Evolutionary conservation across 2,329 filamentous ascomycete species (phyloP).

Genomic region (Ophiostoma sp.): DNA sequence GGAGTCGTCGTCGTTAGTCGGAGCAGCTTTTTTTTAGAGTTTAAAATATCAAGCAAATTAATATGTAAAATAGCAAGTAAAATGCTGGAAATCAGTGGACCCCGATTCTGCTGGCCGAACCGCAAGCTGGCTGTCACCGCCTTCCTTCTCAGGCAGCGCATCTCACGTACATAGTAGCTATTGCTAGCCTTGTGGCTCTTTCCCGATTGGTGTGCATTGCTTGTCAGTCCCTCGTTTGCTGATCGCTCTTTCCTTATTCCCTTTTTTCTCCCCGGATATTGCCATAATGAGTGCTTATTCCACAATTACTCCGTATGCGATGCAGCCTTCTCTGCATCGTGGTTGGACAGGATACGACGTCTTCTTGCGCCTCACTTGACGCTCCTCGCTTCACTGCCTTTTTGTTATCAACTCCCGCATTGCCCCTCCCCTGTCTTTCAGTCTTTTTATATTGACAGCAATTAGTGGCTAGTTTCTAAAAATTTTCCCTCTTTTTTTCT

Average conservation of each 20-base stretch:
- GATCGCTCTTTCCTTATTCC: not conserved
- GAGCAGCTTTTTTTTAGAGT: not conserved
- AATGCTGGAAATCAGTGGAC: not conserved
- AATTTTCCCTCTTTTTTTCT: no score
- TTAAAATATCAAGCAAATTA: not conserved
- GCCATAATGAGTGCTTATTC: not conserved
- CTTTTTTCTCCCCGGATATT: not conserved
- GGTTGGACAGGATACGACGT: slow-evolving; percentile 41
- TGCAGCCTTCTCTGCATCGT: slow-evolving; percentile 28
- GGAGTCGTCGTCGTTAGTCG: not conserved
- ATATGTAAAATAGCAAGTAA: not conserved
- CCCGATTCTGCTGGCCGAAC: slow-evolving; percentile 13
- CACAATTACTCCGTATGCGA: not conserved
- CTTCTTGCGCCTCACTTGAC: not conserved
- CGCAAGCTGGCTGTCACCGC: slow-evolving; percentile 12
- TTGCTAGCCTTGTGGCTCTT: slow-evolving; percentile 16
- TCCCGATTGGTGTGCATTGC: slow-evolving; percentile 17
- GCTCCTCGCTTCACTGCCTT: not conserved
- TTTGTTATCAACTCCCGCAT: not conserved
- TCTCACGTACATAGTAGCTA: not conserved
- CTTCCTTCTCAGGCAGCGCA: slow-evolving; percentile 6
- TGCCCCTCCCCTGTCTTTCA: not conserved
- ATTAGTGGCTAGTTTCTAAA: not conserved
- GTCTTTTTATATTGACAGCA: not conserved
- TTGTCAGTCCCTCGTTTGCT: not conserved